Evolutionary conservation across 805 yeast species (phyloP), one percentile per base, ranked within the genome.

Genomic region (Candida xyloterini): DNA sequence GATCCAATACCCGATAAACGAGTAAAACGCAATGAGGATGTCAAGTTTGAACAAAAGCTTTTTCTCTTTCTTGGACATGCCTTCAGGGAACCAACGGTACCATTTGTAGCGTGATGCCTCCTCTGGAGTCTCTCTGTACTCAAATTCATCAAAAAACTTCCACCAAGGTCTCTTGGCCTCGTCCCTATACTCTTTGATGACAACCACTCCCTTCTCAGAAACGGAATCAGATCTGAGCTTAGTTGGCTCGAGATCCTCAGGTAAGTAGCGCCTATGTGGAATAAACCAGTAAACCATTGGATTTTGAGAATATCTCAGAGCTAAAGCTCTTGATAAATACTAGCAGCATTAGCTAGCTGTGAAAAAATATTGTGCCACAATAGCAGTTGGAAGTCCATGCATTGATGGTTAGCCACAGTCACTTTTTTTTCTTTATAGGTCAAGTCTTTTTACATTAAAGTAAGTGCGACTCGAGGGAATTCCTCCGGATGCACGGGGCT

Each of bases 1-100:
- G 39, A 81, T 76, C 84, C 84, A 83, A 57, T 81, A 81, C 1
- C 78, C 78, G 42, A 78, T 59, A 56, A 79, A 73, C 0, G 82
- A 68, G 47, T 77, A 76, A 31, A 70, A 64, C n/a, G 79, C 68
- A 35, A 83, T 60, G 24, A 78, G 53, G 10, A 77, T 45, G 51
- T 81, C 88, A 23, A 81, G 55, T 53, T 81, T 81, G 46, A 66
- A 57, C 11, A 78, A 53, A 26, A 78, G 56, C 20, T 59, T 63
- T 33, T 70, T 67, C 35, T 71, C 77, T 1, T 69, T 76, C 52
- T 71, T 65, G 2, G 82, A 62, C 27, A 72, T 75, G 8, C 48
- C 53, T 35, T 62, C 67, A 18, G 70, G 71, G 47, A 70, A 78
- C 84, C 84, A 78, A 25, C 71, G 63, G 56, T 64, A 76, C 78